Evolutionary conservation across 495 filamentous ascomycete species (phyloP).

Genomic region (Collariella sp.): DNA sequence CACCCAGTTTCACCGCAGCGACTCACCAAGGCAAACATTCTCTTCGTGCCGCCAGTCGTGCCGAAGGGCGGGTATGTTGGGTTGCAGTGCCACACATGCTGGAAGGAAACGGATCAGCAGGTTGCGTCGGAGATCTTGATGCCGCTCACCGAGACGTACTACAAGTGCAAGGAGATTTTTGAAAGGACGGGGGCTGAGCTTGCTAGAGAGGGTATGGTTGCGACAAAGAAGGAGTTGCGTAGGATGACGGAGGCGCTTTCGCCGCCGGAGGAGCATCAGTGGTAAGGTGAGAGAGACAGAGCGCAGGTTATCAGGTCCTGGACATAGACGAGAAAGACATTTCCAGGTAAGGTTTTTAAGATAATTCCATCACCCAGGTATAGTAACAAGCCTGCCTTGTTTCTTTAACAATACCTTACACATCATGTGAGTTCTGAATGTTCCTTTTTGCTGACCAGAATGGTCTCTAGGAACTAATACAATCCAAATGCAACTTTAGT

Average conservation of each 20-base stretch:
- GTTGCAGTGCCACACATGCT: not conserved
- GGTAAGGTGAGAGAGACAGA: not conserved
- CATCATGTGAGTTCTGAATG: too few species aligned
- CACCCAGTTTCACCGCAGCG: not conserved
- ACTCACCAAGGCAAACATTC: not conserved
- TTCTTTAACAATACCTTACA: too few species aligned
- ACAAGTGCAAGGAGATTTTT: not conserved
- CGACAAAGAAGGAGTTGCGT: not conserved
- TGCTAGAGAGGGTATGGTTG: not conserved
- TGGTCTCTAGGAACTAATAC: too few species aligned
- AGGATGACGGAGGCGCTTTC: not conserved
- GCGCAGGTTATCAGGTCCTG: too few species aligned
- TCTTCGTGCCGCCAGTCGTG: not conserved
- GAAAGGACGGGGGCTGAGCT: not conserved
- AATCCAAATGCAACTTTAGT: too few species aligned
- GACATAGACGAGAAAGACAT: not conserved
- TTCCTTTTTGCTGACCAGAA: too few species aligned
- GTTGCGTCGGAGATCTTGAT: not conserved
- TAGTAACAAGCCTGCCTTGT: too few species aligned
- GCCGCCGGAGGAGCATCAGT: not conserved
- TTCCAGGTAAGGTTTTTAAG: not conserved
- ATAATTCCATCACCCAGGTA: too few species aligned
- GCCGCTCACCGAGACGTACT: not conserved
- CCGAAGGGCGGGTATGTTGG: slow-evolving; percentile 5
- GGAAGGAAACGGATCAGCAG: not conserved